phyloP scores from a whole-genome alignment of 2,329 filamentous ascomycete species.

The Knufia fluminis region DNA sequence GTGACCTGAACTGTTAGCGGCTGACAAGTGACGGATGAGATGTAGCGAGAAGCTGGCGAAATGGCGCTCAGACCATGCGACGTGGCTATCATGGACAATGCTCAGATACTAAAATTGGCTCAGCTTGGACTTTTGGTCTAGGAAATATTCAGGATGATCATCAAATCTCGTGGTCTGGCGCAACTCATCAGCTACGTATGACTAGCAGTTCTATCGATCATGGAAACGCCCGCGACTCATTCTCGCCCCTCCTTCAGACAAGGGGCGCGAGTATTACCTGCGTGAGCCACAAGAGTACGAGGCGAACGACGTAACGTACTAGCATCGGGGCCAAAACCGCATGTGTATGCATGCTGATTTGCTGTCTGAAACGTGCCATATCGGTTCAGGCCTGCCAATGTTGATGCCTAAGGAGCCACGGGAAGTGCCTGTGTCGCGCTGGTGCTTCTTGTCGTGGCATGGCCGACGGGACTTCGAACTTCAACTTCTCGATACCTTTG shows the following conservation, averaged over 20 bases:
- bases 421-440: too few species aligned
- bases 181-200: neutral
- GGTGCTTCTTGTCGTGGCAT: neutral
- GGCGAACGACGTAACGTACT: neutral
- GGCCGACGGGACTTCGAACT: neutral
- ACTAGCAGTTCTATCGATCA: neutral
- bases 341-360: neutral
- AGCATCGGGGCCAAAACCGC: neutral
- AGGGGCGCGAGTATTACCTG: neutral
- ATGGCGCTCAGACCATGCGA: neutral
- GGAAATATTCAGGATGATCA: neutral
- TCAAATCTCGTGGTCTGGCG: neutral
- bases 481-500: neutral
- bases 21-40: neutral
- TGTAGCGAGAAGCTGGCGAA: neutral
- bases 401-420: neutral
- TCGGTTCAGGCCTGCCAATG: neutral
- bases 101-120: slow-evolving; percentile 4
- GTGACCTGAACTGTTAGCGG: neutral
- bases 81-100: slow-evolving; percentile 1
- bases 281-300: neutral
- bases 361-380: neutral
- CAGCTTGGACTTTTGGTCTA: neutral
- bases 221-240: neutral
- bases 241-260: neutral